Conservation (phyloP, 257 asterid species). For the Solanum rostratum region DNA sequence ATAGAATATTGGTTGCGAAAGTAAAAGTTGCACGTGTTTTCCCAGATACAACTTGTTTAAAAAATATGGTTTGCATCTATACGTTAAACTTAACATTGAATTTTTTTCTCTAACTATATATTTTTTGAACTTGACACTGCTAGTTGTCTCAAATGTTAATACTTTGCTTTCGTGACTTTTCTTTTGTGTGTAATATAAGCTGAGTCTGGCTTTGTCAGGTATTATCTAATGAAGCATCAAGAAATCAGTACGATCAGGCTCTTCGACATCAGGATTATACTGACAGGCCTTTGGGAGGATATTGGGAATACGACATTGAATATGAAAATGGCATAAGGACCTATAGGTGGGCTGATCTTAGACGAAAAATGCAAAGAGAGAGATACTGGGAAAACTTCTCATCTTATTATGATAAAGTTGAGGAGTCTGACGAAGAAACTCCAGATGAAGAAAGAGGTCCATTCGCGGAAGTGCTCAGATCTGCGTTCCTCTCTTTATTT, state of each 20-base stretch:
- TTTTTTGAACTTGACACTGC: neutral
- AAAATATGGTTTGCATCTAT: neutral
- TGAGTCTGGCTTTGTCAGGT: constrained; percentile 25
- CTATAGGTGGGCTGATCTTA: constrained; percentile 57
- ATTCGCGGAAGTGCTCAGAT: constrained; percentile 55
- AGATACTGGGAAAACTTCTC: constrained; percentile 37
- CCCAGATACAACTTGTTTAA: neutral
- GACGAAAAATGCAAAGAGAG: constrained; percentile 44
- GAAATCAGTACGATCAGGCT: constrained; percentile 49
- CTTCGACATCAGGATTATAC: constrained; percentile 32
- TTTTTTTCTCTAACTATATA: neutral
- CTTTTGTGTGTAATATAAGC: neutral
- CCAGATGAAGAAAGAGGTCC: constrained; percentile 43
- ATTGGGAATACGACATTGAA: constrained; percentile 34
- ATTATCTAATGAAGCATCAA: constrained; percentile 49
- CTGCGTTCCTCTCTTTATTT: constrained; percentile 55
- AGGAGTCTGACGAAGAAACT: constrained; percentile 20
- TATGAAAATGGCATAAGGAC: constrained; percentile 36
- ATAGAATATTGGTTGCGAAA: neutral
- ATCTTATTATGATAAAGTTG: constrained; percentile 21
- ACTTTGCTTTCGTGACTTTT: neutral
- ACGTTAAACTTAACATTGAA: neutral
- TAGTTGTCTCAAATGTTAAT: neutral
- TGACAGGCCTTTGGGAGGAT: constrained; percentile 22
- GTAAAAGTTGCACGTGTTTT: neutral